These are phyloP conservation scores for Cutaneotrichosporon mucoides DNA, from an alignment of 1,284 basidiomycete species.

Conservation along the genomic window DNA sequence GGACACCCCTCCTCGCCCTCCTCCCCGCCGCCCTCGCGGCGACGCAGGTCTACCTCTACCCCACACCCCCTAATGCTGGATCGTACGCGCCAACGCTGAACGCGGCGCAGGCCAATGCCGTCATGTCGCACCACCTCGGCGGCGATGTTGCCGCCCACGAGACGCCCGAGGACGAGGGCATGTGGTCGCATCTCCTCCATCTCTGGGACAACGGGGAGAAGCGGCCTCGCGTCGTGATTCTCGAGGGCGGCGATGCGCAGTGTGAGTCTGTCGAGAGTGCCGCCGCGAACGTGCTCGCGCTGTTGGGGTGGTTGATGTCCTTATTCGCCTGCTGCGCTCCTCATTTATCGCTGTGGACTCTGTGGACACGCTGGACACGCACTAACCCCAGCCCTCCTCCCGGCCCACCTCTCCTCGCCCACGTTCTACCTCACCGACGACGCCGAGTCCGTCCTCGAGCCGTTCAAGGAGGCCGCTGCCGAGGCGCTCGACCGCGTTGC, in stretches of 20 bases:
- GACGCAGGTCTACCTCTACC: conserved; percentile 46
- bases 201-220: conserved; percentile 19
- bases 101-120: conserved; percentile 44
- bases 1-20: conserved; percentile 1
- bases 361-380: too few species aligned
- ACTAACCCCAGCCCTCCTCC: conserved; percentile 9
- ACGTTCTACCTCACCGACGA: conserved; percentile 15
- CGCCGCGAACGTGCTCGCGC: not conserved
- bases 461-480: conserved; percentile 10
- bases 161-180: conserved; percentile 36
- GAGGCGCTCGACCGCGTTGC: conserved; percentile 8
- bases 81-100: conserved; percentile 33
- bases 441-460: conserved; percentile 11
- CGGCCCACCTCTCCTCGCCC: not conserved
- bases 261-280: too few species aligned
- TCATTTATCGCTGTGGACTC: too few species aligned
- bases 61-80: conserved; percentile 30
- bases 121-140: conserved; percentile 47
- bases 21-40: conserved; percentile 8
- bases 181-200: conserved; percentile 43
- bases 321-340: too few species aligned
- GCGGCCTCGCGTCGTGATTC: conserved; percentile 39
- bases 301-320: too few species aligned
- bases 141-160: conserved; percentile 34
- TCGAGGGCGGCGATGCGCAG: conserved; percentile 40